Percentiles rank a stretch among this genome's conserved stretches.
Evolutionary conservation across 345 rosid genomes (phyloP).

Genomic region (Populus deltoides): DNA sequence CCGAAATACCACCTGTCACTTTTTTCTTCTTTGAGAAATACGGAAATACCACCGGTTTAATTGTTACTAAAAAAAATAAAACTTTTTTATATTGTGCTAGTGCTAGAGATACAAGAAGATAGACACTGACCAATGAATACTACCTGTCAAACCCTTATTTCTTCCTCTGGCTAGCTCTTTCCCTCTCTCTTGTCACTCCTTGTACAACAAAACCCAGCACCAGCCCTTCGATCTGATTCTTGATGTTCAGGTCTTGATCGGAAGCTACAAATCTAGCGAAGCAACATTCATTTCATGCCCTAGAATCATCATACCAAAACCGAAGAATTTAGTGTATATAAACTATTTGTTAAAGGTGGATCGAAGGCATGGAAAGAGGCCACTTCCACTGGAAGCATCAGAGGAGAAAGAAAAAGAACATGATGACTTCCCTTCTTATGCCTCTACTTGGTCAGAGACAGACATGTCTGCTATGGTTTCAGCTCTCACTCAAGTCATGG

Average conservation of each 20-base stretch:
- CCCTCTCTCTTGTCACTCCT: neutral
- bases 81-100: neutral
- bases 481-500: conserved; percentile 58
- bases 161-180: neutral
- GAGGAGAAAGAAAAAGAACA: conserved; percentile 36
- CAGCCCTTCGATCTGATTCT: conserved; percentile 7
- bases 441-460: conserved; percentile 52
- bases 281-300: neutral
- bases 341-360: conserved; percentile 35
- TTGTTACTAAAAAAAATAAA: neutral
- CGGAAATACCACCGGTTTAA: neutral
- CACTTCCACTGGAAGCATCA: conserved; percentile 62
- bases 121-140: neutral
- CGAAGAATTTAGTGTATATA: neutral
- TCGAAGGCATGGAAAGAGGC: conserved; percentile 70
- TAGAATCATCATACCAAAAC: neutral
- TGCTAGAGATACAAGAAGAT: neutral
- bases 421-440: conserved; percentile 20
- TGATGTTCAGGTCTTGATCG: neutral
- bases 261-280: neutral
- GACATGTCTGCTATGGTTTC: conserved; percentile 87
- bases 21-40: neutral
- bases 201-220: neutral
- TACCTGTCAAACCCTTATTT: neutral
- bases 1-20: neutral